phyloP scores from a whole-genome alignment of 345 rosid species.

The Lepidium sativum region DNA sequence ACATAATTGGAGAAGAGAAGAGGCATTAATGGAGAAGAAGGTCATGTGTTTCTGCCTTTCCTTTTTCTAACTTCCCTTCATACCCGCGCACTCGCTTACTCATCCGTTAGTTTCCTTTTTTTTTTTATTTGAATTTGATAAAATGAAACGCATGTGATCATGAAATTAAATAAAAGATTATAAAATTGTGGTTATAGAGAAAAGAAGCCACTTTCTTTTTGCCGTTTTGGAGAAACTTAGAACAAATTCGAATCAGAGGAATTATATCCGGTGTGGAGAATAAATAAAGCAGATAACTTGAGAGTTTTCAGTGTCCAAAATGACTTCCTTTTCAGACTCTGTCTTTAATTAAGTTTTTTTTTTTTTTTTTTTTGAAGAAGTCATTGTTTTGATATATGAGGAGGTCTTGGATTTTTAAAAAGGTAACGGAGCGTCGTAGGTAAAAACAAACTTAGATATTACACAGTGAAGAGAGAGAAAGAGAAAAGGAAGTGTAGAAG shows the following conservation, averaged over 20 bases:
- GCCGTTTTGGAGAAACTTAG: slow-evolving; percentile 9
- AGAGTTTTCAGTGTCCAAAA: slow-evolving; percentile 18
- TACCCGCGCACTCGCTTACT: slow-evolving; percentile 49
- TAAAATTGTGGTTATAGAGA: not conserved
- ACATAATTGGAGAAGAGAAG: slow-evolving; percentile 5
- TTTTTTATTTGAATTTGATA: not conserved
- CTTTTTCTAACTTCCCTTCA: slow-evolving; percentile 44
- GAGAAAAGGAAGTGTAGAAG: not conserved
- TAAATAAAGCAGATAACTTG: slow-evolving; percentile 21
- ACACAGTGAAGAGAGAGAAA: slow-evolving; percentile 5
- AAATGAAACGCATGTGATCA: slow-evolving; percentile 18
- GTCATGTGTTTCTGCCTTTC: slow-evolving; percentile 53
- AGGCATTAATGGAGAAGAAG: slow-evolving; percentile 12
- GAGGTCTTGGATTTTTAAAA: slow-evolving; percentile 34
- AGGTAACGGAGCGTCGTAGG: slow-evolving; percentile 47
- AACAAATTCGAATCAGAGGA: not conserved
- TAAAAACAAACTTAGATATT: not conserved
- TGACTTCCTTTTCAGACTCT: slow-evolving; percentile 31
- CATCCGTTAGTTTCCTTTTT: slow-evolving; percentile 38
- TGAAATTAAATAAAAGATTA: not conserved
- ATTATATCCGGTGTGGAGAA: slow-evolving; percentile 6
- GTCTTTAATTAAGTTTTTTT: slow-evolving; percentile 20
- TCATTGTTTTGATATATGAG: slow-evolving; percentile 35
- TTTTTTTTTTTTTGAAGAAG: slow-evolving; percentile 13
- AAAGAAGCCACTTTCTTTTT: not conserved